phyloP scores from a whole-genome alignment of 331 rosid genomes.

The Erythrophleum ivorense region DNA sequence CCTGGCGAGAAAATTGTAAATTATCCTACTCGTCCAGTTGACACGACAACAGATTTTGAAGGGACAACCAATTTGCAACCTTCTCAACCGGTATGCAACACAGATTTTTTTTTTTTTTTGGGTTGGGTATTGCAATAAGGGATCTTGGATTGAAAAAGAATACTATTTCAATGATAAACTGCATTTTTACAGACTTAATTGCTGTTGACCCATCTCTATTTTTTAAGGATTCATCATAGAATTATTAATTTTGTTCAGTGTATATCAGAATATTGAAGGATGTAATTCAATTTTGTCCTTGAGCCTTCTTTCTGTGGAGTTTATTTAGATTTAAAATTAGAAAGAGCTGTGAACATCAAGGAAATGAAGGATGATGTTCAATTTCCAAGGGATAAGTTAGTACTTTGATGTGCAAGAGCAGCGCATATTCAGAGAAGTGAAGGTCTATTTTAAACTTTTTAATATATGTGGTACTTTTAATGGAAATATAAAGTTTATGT shows the following conservation, averaged over 20 bases:
- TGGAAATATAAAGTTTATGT: neutral
- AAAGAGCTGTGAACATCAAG: neutral
- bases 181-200: neutral
- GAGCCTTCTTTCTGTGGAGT: slow-evolving; percentile 29
- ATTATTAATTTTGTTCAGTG: slow-evolving; percentile 16
- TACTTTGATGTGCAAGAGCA: neutral
- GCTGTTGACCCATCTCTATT: slow-evolving; percentile 22
- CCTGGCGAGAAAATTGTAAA: slow-evolving; percentile 84
- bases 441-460: neutral
- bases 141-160: neutral
- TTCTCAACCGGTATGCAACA: slow-evolving; percentile 70
- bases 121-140: neutral
- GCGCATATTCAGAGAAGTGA: slow-evolving; percentile 22
- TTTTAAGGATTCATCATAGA: slow-evolving; percentile 4
- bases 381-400: too few species aligned
- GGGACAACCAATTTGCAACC: slow-evolving; percentile 92
- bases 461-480: too few species aligned
- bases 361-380: too few species aligned
- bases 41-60: slow-evolving; percentile 90
- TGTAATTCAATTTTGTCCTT: slow-evolving; percentile 20
- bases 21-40: slow-evolving; percentile 95
- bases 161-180: slow-evolving; percentile 28
- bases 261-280: slow-evolving; percentile 26
- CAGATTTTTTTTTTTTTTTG: neutral
- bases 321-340: slow-evolving; percentile 18